These are phyloP conservation scores for Zanthoxylum bungeanum DNA, from an alignment of 345 rosid genomes.

Conservation along the genomic window DNA sequence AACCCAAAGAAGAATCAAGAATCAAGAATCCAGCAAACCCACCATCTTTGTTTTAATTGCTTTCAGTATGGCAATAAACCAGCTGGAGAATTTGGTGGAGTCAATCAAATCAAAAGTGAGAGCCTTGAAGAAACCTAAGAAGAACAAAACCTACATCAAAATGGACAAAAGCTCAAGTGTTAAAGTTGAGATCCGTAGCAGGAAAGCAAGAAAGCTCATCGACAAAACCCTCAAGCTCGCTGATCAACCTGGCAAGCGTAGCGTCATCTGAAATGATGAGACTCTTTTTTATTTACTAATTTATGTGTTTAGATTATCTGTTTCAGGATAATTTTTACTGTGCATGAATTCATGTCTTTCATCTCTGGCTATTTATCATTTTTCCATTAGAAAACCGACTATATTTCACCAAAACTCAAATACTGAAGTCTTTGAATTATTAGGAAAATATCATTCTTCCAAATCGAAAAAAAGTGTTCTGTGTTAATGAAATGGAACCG, in stretches of 20 bases:
- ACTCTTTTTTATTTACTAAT: too few species aligned
- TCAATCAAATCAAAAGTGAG: constrained; percentile 87
- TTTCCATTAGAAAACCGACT: background rate
- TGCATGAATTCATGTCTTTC: too few species aligned
- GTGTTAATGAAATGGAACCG: constrained; percentile 9
- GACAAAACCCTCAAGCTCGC: constrained; percentile 77
- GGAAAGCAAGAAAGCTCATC: constrained; percentile 72
- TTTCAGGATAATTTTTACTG: too few species aligned
- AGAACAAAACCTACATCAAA: constrained; percentile 65
- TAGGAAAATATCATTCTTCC: too few species aligned
- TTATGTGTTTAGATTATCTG: too few species aligned
- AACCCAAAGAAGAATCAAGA: background rate
- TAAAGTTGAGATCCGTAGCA: constrained; percentile 88
- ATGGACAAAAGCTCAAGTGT: constrained; percentile 95
- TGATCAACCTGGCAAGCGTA: constrained; percentile 70
- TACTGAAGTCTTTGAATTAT: too few species aligned
- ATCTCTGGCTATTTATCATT: too few species aligned
- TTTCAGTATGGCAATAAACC: constrained; percentile 49
- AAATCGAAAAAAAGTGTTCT: constrained; percentile 15
- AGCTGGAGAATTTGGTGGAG: constrained; percentile 71
- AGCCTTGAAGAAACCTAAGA: constrained; percentile 45
- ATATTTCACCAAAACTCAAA: too few species aligned
- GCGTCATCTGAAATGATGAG: constrained; percentile 25
- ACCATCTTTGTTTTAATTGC: background rate
- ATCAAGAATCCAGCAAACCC: background rate